phyloP scores from a whole-genome alignment of 2,329 filamentous ascomycete species.

The Aspergillus sp. region DNA sequence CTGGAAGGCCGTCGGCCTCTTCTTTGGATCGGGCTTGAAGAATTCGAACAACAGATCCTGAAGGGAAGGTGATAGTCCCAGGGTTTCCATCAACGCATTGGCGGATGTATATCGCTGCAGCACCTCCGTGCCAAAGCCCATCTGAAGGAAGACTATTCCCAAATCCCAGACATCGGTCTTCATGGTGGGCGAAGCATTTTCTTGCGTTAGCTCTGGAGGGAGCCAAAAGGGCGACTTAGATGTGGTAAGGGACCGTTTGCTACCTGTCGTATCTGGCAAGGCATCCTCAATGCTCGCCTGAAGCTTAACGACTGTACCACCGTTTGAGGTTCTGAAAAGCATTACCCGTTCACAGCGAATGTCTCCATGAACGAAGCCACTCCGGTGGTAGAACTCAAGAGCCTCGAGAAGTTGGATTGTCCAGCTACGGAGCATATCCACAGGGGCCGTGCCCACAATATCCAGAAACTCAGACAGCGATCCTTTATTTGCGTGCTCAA shows the following conservation, averaged over 20 bases:
- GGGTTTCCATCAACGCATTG: conserved; percentile 66
- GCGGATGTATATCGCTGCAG: conserved; percentile 78
- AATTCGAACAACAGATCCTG: conserved; percentile 79
- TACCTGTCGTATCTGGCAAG: conserved; percentile 49
- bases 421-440: conserved; percentile 79
- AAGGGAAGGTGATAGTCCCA: conserved; percentile 71
- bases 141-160: conserved; percentile 86
- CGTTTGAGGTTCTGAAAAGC: conserved; percentile 66
- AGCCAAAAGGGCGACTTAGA: conserved; percentile 81
- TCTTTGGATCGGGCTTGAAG: conserved; percentile 81
- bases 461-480: conserved; percentile 80
- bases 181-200: conserved; percentile 54
- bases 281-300: conserved; percentile 49
- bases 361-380: conserved; percentile 78
- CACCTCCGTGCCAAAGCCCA: conserved; percentile 83
- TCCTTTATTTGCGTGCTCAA: conserved; percentile 76
- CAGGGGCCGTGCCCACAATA: conserved; percentile 70
- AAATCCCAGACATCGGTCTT: conserved; percentile 97
- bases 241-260: conserved; percentile 43
- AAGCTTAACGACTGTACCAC: conserved; percentile 64
- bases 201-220: conserved; percentile 71
- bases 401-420: conserved; percentile 90
- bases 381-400: conserved; percentile 80
- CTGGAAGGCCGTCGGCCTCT: conserved; percentile 78
- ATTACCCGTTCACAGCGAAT: conserved; percentile 80